A percentile compares a stretch with the other conserved stretches of the same genome.
These are phyloP conservation scores for Tuber umbilicatum DNA, from an alignment of 495 filamentous ascomycete species.

Conservation along the genomic window DNA sequence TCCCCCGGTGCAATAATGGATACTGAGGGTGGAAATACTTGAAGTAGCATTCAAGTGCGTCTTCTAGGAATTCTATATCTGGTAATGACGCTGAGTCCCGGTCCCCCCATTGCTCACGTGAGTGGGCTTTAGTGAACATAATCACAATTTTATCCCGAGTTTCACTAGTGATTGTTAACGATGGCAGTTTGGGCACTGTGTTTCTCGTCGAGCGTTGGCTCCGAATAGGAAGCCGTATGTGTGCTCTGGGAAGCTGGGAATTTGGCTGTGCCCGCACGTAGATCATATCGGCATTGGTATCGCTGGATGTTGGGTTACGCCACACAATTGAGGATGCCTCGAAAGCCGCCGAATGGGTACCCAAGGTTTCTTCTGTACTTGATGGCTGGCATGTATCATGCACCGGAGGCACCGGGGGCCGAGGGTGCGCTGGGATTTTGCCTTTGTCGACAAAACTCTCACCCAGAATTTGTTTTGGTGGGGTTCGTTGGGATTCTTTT, in stretches of 20 bases:
- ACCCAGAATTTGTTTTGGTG: not conserved
- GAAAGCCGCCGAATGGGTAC: not conserved
- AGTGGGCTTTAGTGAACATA: not conserved
- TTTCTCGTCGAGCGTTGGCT: not conserved
- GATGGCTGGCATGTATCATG: not conserved
- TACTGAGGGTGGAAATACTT: constrained; percentile 4
- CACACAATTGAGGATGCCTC: not conserved
- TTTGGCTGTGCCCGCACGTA: not conserved
- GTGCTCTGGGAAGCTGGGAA: not conserved
- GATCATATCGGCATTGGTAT: not conserved
- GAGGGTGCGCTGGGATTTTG: not conserved
- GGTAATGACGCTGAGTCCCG: not conserved
- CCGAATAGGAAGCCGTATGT: not conserved
- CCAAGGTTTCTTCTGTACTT: not conserved
- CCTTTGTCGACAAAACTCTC: not conserved
- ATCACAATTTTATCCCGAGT: constrained; percentile 1
- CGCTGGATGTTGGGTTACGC: not conserved
- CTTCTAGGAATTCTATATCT: not conserved
- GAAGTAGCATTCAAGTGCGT: constrained; percentile 5
- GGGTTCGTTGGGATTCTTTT: not conserved
- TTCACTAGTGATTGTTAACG: not conserved
- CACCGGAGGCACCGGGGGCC: not conserved
- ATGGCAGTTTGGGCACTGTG: not conserved
- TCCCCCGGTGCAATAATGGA: not conserved
- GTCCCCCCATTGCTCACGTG: not conserved